Percentiles rank a stretch among this genome's conserved stretches.
phyloP scores from a whole-genome alignment of 345 rosid species.

The Leavenworthia alabamica region DNA sequence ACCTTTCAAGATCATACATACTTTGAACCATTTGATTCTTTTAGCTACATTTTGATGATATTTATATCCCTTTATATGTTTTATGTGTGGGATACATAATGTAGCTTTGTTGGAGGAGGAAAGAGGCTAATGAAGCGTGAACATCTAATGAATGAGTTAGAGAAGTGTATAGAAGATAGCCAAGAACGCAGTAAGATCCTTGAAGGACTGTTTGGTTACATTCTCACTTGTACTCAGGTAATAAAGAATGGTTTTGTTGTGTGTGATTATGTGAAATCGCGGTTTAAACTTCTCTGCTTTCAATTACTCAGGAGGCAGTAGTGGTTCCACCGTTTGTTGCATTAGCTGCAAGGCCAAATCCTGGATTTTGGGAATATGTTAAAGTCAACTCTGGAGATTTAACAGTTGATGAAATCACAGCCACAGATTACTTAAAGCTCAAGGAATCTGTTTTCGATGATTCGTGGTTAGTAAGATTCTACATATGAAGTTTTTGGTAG shows the following conservation, averaged over 20 bases:
- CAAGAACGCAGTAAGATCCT: slow-evolving; percentile 53
- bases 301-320: slow-evolving; percentile 67
- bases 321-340: slow-evolving; percentile 79
- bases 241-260: not conserved
- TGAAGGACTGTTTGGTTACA: slow-evolving; percentile 76
- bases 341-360: slow-evolving; percentile 72
- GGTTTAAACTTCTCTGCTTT: not conserved
- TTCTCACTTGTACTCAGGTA: slow-evolving; percentile 61
- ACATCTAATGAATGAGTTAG: slow-evolving; percentile 55
- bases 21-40: not conserved
- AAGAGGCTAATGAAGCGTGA: slow-evolving; percentile 61
- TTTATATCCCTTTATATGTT: not conserved
- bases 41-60: not conserved
- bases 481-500: not conserved
- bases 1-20: not conserved
- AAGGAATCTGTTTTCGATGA: slow-evolving; percentile 73
- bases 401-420: slow-evolving; percentile 48
- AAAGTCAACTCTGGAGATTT: slow-evolving; percentile 61
- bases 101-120: slow-evolving; percentile 53
- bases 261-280: not conserved
- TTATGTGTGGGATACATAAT: not conserved
- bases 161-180: slow-evolving; percentile 54
- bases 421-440: slow-evolving; percentile 60
- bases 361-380: slow-evolving; percentile 87
- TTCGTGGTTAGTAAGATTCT: slow-evolving; percentile 43